These are phyloP conservation scores for Botryosphaeria agaves DNA, from an alignment of 2,329 filamentous ascomycete species.

Conservation along the genomic window DNA sequence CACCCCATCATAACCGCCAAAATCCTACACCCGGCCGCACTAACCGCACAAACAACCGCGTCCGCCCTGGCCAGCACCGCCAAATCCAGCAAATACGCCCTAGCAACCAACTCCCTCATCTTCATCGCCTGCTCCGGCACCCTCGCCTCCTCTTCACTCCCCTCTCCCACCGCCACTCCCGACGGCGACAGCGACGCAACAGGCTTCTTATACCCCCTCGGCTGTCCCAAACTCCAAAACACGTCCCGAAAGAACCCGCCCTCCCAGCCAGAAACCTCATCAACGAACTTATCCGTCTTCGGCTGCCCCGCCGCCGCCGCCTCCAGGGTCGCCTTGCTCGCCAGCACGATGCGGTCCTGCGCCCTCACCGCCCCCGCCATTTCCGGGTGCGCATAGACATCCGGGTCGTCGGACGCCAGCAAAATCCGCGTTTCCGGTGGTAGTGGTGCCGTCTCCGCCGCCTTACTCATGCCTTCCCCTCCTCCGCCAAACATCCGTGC, in stretches of 20 bases:
- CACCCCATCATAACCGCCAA: constrained; percentile 78
- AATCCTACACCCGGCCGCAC: constrained; percentile 48
- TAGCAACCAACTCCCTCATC: constrained; percentile 55
- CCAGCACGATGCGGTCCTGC: constrained; percentile 61
- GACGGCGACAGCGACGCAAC: constrained; percentile 20
- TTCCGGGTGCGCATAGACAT: constrained; percentile 50
- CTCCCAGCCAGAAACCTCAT: constrained; percentile 71
- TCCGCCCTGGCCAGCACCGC: constrained; percentile 55
- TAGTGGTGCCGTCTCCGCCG: too few relatives aligned
- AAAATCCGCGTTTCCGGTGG: too few relatives aligned
- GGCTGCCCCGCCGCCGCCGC: constrained; percentile 18
- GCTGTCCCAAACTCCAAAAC: constrained; percentile 57
- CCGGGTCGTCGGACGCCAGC: constrained; percentile 67
- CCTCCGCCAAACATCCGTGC: too few relatives aligned
- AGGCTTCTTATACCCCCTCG: constrained; percentile 8
- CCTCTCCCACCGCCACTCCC: constrained; percentile 8
- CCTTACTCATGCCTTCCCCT: too few relatives aligned
- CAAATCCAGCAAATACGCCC: constrained; percentile 71
- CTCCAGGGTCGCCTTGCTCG: constrained; percentile 40
- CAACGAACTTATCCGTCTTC: constrained; percentile 39
- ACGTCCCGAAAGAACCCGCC: constrained; percentile 70
- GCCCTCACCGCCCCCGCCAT: constrained; percentile 38
- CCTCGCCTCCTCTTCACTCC: constrained; percentile 3
- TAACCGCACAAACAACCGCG: constrained; percentile 59
- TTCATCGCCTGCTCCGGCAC: constrained; percentile 35